These are phyloP conservation scores for Trichosporon sp. DNA, from an alignment of 1,284 basidiomycete genomes.

Conservation along the genomic window DNA sequence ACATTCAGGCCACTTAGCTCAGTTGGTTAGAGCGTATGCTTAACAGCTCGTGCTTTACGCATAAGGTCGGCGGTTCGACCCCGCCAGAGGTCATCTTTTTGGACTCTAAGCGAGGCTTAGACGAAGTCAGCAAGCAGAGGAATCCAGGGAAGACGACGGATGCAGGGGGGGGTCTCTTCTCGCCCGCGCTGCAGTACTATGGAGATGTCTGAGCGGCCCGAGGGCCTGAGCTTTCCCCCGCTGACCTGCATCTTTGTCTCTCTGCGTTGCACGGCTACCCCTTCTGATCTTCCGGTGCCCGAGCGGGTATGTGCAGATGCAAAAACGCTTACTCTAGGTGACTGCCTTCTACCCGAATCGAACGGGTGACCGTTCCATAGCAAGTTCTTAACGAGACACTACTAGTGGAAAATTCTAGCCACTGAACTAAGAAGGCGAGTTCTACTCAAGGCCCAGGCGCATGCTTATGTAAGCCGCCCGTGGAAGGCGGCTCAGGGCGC, in stretches of 20 bases:
- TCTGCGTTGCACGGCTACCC: too few relatives aligned
- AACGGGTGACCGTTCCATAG: constrained; percentile 5
- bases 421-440: background rate
- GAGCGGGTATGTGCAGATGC: background rate
- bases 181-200: too few relatives aligned
- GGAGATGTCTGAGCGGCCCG: too few relatives aligned
- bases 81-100: background rate
- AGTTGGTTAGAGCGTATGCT: background rate
- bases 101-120: too few relatives aligned
- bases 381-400: background rate
- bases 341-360: constrained; percentile 6
- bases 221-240: too few relatives aligned
- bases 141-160: too few relatives aligned
- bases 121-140: too few relatives aligned
- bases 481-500: background rate
- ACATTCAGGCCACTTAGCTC: background rate
- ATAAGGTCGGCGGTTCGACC: background rate
- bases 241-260: too few relatives aligned
- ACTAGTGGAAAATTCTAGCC: constrained; percentile 6
- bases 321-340: background rate
- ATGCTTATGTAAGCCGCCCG: background rate
- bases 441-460: too few relatives aligned
- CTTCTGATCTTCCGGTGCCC: too few relatives aligned
- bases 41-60: background rate
- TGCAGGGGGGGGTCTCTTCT: too few relatives aligned